phyloP scores from a whole-genome alignment of 345 rosid genomes.

The Citrus australasica region DNA sequence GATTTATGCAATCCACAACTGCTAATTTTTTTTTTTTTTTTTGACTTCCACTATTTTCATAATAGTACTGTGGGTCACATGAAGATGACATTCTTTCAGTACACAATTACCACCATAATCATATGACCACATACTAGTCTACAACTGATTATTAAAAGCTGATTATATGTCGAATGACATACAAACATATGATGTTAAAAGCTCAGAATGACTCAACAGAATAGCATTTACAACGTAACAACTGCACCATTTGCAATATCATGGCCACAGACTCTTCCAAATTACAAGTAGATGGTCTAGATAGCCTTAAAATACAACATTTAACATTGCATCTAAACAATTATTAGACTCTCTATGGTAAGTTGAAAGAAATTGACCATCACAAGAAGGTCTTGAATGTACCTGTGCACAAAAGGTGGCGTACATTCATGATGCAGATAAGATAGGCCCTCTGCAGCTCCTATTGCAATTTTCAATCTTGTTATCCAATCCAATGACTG shows the following conservation, averaged over 20 bases:
- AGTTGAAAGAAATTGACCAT: neutral
- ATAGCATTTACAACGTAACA: neutral
- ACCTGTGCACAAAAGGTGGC: conserved; percentile 95
- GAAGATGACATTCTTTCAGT: neutral
- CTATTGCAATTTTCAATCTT: conserved; percentile 90
- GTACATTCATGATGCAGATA: conserved; percentile 91
- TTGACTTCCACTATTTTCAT: neutral
- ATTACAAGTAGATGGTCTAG: neutral
- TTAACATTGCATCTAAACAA: neutral
- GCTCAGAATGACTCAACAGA: neutral
- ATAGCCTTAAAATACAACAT: neutral
- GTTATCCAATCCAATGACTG: conserved; percentile 98
- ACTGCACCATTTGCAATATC: neutral
- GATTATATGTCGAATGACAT: neutral
- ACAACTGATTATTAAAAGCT: neutral
- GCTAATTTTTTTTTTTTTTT: neutral
- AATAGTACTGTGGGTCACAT: neutral
- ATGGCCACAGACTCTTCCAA: neutral
- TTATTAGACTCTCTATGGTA: neutral
- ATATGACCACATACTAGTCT: neutral
- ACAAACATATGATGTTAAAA: neutral
- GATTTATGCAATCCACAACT: neutral
- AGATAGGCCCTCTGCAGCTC: conserved; percentile 88
- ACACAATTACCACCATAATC: neutral
- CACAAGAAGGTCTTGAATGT: conserved; percentile 12